Percentiles rank a stretch among this genome's conserved stretches.
Evolutionary conservation across 2,329 filamentous ascomycete species (phyloP).

Genomic region (Botrytis squamosa): DNA sequence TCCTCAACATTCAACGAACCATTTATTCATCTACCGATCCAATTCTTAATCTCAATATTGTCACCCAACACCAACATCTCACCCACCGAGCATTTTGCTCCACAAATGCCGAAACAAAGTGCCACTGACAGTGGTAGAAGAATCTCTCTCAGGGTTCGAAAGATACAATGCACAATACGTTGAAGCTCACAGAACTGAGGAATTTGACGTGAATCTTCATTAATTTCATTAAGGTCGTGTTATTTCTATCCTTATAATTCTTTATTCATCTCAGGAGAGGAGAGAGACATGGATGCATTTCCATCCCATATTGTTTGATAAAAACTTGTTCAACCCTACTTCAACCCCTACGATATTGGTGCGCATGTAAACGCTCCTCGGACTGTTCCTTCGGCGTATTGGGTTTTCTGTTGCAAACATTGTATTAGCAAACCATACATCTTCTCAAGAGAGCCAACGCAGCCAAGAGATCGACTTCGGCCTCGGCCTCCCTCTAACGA

Average conservation of each 20-base stretch:
- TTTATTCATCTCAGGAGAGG: background rate
- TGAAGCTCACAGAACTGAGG: background rate
- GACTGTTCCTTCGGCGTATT: conserved; percentile 14
- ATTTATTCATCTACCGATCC: background rate
- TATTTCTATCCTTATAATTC: background rate
- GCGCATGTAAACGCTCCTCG: conserved; percentile 18
- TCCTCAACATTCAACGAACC: background rate
- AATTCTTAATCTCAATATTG: background rate
- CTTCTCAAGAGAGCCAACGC: background rate
- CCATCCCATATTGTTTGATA: background rate
- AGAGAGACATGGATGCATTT: background rate
- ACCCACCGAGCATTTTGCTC: background rate
- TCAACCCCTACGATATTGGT: background rate
- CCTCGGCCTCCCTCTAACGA: background rate
- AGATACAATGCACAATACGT: background rate
- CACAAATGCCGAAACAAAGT: background rate
- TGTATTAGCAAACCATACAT: background rate
- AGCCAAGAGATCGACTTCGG: background rate
- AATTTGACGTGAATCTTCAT: background rate
- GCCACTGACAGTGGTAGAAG: background rate
- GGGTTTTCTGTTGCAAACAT: background rate
- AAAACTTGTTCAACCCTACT: background rate
- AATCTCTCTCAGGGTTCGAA: background rate
- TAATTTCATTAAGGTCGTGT: background rate
- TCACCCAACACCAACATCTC: background rate